Base-by-base conservation (phyloP, 805 yeast species). In the Lachancea lanzarotensis region DNA sequence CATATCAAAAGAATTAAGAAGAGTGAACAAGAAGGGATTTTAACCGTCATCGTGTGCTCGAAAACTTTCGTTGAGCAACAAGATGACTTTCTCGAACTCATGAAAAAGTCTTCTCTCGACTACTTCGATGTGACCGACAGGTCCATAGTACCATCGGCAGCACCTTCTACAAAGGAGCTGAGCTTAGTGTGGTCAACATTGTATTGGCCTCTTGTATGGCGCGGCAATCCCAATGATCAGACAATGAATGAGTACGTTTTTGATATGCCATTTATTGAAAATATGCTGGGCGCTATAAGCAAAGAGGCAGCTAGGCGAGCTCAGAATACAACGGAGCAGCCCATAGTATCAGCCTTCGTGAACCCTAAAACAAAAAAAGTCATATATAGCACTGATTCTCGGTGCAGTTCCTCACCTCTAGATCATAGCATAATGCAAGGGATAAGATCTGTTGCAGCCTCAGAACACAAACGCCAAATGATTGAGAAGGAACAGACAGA, bases 141-240 rank as follows among this genome's bases (percentile, higher is more conserved):
- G 20, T 48, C 57, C 2, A 46, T 63, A 3, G 76, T 86, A 1
- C 93, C 97, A 0, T 55, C 55, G 20, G 71, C 70, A 45, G 73
- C 76, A n/a, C 95, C 97, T 0, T 70, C 74, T 4, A 79, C 87
- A 3, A 84, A 82, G 52, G 88, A 82, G n/a, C 62, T 78, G 13
- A 74, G 83, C 18, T 47, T 63, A 1, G 67, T 69, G 35, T 90
- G 96, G 96, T 75, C 89, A 2, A 45, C 62, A 3, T 52, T 67
- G 15, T 76, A 74, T 52, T 91, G 98, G 98, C 98, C 98, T 0
- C 66, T 87, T 43, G 73, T 87, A 33, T 93, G 98, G 98, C 81
- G 89, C 53, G 98, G 98, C 0, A 88, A 90, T 57, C 95, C 95
- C 0, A 72, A 80, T 52, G 79, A 81, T 47, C 93, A 84, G 55